Evolutionary conservation across 2,329 filamentous ascomycete genomes (phyloP).

Genomic region (Gyromitra esculenta): DNA sequence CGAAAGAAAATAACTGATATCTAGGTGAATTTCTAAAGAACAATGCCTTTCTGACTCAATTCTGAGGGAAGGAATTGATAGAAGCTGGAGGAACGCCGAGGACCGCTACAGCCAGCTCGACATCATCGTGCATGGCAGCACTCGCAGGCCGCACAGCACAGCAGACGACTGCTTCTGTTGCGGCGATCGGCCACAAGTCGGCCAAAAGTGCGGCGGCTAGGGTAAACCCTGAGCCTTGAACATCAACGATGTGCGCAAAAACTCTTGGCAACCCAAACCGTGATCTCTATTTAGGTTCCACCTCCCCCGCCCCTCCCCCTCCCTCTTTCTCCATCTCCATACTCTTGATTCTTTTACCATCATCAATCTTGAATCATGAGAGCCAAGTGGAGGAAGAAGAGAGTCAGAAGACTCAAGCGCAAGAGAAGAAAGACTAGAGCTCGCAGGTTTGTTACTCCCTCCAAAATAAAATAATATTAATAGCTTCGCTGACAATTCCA

Average conservation of each 20-base stretch:
- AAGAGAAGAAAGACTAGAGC: conserved; percentile 99
- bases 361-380: conserved; percentile 66
- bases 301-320: conserved; percentile 23
- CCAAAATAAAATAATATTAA: conserved; percentile 7
- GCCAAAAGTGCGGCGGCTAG: conserved; percentile 43
- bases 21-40: neutral
- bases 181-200: conserved; percentile 24
- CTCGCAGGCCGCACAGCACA: conserved; percentile 5
- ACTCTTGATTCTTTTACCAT: conserved; percentile 31
- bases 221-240: conserved; percentile 40
- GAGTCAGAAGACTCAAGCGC: conserved; percentile 97
- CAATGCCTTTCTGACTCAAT: neutral
- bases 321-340: conserved; percentile 35
- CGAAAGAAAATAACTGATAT: neutral
- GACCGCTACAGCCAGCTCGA: neutral
- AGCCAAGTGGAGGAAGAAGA: conserved; percentile 99
- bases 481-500: conserved; percentile 1
- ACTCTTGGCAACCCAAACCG: conserved; percentile 32
- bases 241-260: conserved; percentile 34
- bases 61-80: neutral
- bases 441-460: conserved; percentile 76
- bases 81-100: neutral
- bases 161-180: conserved; percentile 22
- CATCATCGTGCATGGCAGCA: conserved; percentile 20
- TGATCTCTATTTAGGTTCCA: conserved; percentile 36